Evolutionary conservation across 2,329 filamentous ascomycete species (phyloP).

Genomic region (Aspergillus ochraceoroseus): DNA sequence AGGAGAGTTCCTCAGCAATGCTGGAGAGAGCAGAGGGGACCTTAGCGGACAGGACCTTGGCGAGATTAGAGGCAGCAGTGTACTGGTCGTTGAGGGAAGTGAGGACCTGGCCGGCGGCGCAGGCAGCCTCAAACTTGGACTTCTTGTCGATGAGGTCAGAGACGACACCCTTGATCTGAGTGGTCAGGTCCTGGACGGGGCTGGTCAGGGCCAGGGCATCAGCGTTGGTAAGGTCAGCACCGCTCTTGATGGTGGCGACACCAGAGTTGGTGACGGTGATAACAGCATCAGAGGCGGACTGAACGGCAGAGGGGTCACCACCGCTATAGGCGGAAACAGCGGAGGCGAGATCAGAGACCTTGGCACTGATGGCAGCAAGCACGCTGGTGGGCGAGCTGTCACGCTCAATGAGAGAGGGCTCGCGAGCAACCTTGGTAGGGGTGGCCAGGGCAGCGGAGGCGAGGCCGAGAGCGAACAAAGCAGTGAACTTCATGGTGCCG

Average conservation of each 20-base stretch:
- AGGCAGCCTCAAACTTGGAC: constrained; percentile 24
- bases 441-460: constrained; percentile 22
- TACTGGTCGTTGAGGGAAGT: constrained; percentile 26
- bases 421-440: constrained; percentile 19
- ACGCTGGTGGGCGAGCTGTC: no score
- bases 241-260: constrained; percentile 22
- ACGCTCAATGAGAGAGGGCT: constrained; percentile 18
- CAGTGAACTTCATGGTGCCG: constrained; percentile 25
- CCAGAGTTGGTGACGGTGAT: constrained; percentile 27
- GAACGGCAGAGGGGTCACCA: constrained; percentile 19
- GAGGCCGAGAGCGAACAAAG: constrained; percentile 24
- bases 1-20: constrained; percentile 26
- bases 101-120: constrained; percentile 22
- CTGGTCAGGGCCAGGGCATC: constrained; percentile 28
- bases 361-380: constrained; percentile 20
- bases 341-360: constrained; percentile 21
- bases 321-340: constrained; percentile 27
- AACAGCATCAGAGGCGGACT: constrained; percentile 24
- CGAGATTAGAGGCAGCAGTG: constrained; percentile 25
- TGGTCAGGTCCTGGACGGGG: constrained; percentile 28
- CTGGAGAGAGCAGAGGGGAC: constrained; percentile 24
- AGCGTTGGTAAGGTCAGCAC: constrained; percentile 20
- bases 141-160: constrained; percentile 28
- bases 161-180: constrained; percentile 24
- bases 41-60: constrained; percentile 30